These are phyloP conservation scores for Phaeomoniella chlamydospora DNA, from an alignment of 2,329 filamentous ascomycete genomes.

Conservation along the genomic window DNA sequence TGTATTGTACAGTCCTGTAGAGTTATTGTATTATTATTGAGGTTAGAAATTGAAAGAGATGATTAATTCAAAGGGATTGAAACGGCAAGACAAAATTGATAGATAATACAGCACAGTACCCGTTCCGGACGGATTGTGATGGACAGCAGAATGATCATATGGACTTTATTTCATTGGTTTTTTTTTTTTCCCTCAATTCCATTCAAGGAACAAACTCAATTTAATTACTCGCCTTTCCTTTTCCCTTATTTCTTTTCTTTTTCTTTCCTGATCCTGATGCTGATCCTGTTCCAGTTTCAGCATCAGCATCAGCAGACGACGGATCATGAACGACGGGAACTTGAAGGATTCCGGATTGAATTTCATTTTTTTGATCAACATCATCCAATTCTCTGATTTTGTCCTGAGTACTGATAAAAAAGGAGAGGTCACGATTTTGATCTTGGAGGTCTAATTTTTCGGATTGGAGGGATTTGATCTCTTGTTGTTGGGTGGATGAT, in stretches of 20 bases:
- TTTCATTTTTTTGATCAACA: constrained; percentile 50
- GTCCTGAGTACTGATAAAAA: constrained; percentile 75
- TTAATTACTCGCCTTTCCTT: neutral
- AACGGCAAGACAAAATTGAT: too few relatives aligned
- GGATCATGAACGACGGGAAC: constrained; percentile 37
- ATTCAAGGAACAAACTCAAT: neutral
- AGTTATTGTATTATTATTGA: too few relatives aligned
- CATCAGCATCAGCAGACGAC: constrained; percentile 24
- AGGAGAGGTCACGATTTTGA: constrained; percentile 72
- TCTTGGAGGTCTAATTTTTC: constrained; percentile 63
- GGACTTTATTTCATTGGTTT: too few relatives aligned
- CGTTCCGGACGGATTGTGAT: too few relatives aligned
- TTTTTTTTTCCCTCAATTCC: too few relatives aligned
- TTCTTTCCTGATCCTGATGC: constrained; percentile 29
- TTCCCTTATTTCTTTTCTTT: constrained; percentile 11
- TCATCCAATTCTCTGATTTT: constrained; percentile 60
- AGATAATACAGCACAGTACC: too few relatives aligned
- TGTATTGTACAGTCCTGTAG: too few relatives aligned
- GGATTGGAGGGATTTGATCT: constrained; percentile 12
- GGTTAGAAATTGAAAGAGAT: too few relatives aligned
- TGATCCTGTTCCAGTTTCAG: constrained; percentile 42
- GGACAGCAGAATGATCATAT: too few relatives aligned
- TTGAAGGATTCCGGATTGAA: constrained; percentile 58
- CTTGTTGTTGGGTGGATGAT: constrained; percentile 39
- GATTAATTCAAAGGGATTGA: too few relatives aligned